Conservation (phyloP, 805 yeast species). For the Zygotorulaspora florentina region DNA sequence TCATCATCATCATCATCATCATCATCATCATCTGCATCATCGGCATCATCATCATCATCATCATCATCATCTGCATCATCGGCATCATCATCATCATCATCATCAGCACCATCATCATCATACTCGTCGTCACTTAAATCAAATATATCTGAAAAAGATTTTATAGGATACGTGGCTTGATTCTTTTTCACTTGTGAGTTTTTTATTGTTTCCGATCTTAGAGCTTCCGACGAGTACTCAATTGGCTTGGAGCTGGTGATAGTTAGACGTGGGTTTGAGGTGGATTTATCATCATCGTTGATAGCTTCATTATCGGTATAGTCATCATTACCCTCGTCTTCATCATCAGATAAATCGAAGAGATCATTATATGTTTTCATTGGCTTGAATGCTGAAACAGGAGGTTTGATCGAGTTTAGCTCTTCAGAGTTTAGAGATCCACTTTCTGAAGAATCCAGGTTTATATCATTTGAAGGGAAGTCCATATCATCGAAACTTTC, state of each 20-base stretch:
- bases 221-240: neutral
- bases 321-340: slow-evolving; percentile 1
- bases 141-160: slow-evolving; percentile 19
- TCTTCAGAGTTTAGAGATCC: slow-evolving; percentile 1
- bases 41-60: neutral
- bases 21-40: neutral
- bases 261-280: neutral
- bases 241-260: neutral
- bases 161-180: slow-evolving; percentile 1
- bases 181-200: neutral
- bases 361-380: slow-evolving; percentile 23
- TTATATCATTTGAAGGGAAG: slow-evolving; percentile 30
- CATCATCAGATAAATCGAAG: slow-evolving; percentile 27
- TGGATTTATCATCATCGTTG: slow-evolving; percentile 16
- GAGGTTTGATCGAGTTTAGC: neutral
- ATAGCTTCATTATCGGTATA: slow-evolving; percentile 3
- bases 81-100: neutral
- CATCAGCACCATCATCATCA: neutral
- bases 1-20: neutral
- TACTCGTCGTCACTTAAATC: slow-evolving; percentile 14
- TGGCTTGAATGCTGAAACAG: slow-evolving; percentile 6
- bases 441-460: slow-evolving; percentile 4
- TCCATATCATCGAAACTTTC: slow-evolving; percentile 31
- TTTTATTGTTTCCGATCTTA: too few species aligned
- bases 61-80: neutral